These are phyloP conservation scores for Irpex sp. DNA, from an alignment of 1,284 basidiomycete species.

Conservation along the genomic window DNA sequence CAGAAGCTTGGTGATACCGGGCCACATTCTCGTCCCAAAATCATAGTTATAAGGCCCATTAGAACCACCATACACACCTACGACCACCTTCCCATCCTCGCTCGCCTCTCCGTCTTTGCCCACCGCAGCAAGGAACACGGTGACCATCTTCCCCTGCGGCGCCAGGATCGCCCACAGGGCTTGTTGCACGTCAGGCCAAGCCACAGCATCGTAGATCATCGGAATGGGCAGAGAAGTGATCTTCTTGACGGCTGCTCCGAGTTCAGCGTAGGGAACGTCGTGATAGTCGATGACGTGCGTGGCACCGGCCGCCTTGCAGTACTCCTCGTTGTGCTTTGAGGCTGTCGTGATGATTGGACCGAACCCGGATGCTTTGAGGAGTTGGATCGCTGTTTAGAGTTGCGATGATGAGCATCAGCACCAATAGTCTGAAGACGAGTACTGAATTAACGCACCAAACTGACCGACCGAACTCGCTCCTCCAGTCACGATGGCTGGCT, in stretches of 20 bases:
- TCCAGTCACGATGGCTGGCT: slow-evolving; percentile 32
- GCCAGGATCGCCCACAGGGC: slow-evolving; percentile 22
- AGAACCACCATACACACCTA: slow-evolving; percentile 7
- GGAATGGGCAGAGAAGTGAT: slow-evolving; percentile 13
- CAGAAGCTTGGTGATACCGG: slow-evolving; percentile 12
- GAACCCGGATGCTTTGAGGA: slow-evolving; percentile 25
- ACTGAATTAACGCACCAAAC: slow-evolving; percentile 21
- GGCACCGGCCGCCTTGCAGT: slow-evolving; percentile 30
- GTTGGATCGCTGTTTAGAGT: slow-evolving; percentile 21
- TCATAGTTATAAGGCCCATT: slow-evolving; percentile 5
- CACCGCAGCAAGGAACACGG: background rate
- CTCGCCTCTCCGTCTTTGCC: background rate
- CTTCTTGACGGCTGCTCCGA: slow-evolving; percentile 8
- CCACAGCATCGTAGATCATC: slow-evolving; percentile 24
- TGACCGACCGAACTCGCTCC: slow-evolving; percentile 35
- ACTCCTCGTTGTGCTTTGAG: slow-evolving; percentile 23
- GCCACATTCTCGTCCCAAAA: slow-evolving; percentile 11
- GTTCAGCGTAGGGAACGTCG: slow-evolving; percentile 5
- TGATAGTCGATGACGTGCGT: slow-evolving; percentile 26
- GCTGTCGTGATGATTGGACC: slow-evolving; percentile 22
- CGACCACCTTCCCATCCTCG: slow-evolving; percentile 9
- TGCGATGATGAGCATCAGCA: background rate
- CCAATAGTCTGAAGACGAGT: background rate
- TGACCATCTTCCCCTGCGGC: background rate
- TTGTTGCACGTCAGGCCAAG: slow-evolving; percentile 21